Evolutionary conservation across 192 early-diverging fungal genomes (phyloP), one percentile per base, ranked within the genome.

Genomic region (Backusella tuberculispora): DNA sequence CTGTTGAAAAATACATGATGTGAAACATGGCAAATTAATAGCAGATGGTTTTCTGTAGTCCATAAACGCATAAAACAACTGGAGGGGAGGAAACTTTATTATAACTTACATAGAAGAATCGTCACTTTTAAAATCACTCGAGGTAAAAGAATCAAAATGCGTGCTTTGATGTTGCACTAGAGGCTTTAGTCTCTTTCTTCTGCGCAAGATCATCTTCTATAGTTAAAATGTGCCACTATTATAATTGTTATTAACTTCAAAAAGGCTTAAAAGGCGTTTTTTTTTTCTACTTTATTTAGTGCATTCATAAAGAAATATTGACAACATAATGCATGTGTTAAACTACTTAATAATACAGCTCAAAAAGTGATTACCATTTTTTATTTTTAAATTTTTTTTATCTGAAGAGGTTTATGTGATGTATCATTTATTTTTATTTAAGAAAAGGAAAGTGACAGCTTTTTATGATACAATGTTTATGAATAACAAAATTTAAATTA

Each of bases 131-230:
- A 34, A 34, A 34, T 34, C 29, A 34, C 29, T 34, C 29, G 29
- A 34, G 29, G 29, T 34, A 34, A 34, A 34, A 43, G 47, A 19
- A 15, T 50, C 47, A 50, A 48, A 50, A 7, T 50, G n/a, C 6
- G n/a, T 50, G 47, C 17, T 50, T 50, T 50, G 17, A 50, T 50
- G 47, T 50, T 50, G 47, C n/a, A 50, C 47, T 19, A 50, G 47
- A 50, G 47, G 47, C 47, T 19, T 50, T 50, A 50, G 8, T 0
- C n/a, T 53, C n/a, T 21, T 19, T 8, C 17, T 53, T 53, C 19
- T 53, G n/a, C 47, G n/a, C 47, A 50, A 50, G 47, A 50, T 50
- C 47, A 50, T n/a, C 47, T 53, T 53, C 6, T 8, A 24, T 53
- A 19, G 50, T 19, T 19, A 53, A 53, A 17, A 34, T 34, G 29